Evolutionary conservation across 1,284 basidiomycete genomes (phyloP).

Genomic region (Leucoagaricus sp.): DNA sequence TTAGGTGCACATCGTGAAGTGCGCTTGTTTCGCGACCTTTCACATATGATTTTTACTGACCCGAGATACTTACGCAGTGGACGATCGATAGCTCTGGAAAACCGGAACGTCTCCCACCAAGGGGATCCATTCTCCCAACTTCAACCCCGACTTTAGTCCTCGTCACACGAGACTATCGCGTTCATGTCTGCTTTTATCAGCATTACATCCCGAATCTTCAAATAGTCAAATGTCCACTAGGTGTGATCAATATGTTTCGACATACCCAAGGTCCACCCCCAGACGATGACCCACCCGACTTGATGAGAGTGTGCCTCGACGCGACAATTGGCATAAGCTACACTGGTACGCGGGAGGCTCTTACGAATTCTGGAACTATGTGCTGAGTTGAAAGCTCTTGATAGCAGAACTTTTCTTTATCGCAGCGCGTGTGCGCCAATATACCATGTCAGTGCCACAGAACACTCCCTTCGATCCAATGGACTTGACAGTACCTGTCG

Average conservation of each 20-base stretch:
- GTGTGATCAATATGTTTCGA: constrained; percentile 30
- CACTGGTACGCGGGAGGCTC: constrained; percentile 45
- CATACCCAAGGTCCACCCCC: constrained; percentile 38
- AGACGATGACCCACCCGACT: constrained; percentile 32
- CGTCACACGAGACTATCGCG: constrained; percentile 56
- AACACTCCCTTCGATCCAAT: constrained; percentile 39
- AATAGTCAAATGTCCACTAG: constrained; percentile 50
- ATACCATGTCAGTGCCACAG: constrained; percentile 10
- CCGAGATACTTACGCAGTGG: constrained; percentile 51
- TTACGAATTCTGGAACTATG: neutral
- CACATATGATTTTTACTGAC: constrained; percentile 7
- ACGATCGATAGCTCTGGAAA: constrained; percentile 38
- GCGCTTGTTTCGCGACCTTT: constrained; percentile 16
- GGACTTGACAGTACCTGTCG: constrained; percentile 45
- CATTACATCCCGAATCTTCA: constrained; percentile 40
- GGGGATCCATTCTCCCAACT: constrained; percentile 53
- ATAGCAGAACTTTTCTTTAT: constrained; percentile 62
- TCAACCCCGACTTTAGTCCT: constrained; percentile 53
- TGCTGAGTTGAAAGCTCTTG: constrained; percentile 1
- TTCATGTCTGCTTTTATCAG: constrained; percentile 51
- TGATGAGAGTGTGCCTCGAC: constrained; percentile 44
- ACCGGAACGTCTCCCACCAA: constrained; percentile 48
- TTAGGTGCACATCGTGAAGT: constrained; percentile 62
- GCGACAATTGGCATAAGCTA: constrained; percentile 69
- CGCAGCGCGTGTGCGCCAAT: constrained; percentile 58